Base-by-base conservation (phyloP, 192 early-diverging fungal genomes). In the Anaeromyces robustus region DNA sequence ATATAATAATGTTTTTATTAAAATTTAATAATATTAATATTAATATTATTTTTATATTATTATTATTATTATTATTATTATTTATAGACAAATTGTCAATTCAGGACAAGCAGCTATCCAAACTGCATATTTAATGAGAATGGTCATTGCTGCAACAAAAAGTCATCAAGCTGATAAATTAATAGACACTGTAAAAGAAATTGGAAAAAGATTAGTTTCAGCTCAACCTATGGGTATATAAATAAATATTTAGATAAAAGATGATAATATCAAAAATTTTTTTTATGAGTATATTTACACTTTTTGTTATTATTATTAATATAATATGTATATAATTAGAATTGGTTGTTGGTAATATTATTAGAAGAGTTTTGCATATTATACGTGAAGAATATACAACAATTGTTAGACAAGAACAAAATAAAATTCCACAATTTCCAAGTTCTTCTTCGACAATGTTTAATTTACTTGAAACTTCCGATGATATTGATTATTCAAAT, bases 281-380 rank as follows among this genome's bases (percentile, higher is more conserved):
- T 31, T 78, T 16, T n/a, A n/a, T n/a, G n/a, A n/a, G n/a, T n/a
- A n/a, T n/a, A n/a, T n/a, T n/a, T n/a, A n/a, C n/a, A n/a, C n/a
- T n/a, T n/a, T n/a, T n/a, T n/a, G n/a, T n/a, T n/a, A n/a, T n/a
- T n/a, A n/a, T n/a, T n/a, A n/a, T n/a, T n/a, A n/a, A n/a, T 13
- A 82, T 86, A 7, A 34, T 34, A 7, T 34, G 3, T 34, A 12
- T 41, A 1, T 14, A 22, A 52, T 4, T 22, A 85, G 97, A 97
- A 84, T 88, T 96, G 37, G 91, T 94, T 5, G 92, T 95, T 0
- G 92, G 91, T 22, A 97, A 96, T 86, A 95, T 96, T 37, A 90
- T 94, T 77, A 91, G 94, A 80, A 89, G 95, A 41, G 91, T 97
- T 12, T 83, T 97, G 68, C 89, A 91, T 79, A 86, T 96, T n/a